Base-by-base conservation (phyloP, 2,329 filamentous ascomycete genomes). In the Colletotrichum sp. region DNA sequence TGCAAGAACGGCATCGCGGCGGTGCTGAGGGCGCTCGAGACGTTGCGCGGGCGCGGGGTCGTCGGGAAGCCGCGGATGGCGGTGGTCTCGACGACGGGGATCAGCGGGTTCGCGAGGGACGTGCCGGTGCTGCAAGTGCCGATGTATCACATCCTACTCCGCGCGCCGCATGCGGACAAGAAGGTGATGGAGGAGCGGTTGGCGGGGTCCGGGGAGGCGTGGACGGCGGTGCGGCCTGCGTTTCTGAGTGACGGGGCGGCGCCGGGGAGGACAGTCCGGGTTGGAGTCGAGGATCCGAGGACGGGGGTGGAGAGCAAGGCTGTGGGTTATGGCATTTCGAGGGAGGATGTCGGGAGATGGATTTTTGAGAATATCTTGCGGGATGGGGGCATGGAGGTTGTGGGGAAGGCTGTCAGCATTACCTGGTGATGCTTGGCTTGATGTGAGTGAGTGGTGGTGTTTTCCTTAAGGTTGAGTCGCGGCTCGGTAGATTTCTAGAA, bases 331-430 rank as follows among this genome's bases (percentile, higher is more conserved):
- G 84, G 82, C 2, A 88, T 90, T 62, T 85, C 83, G 9, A 79
- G 87, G 43, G 86, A 87, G 74, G 88, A 90, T 74, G 83, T 86
- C 4, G 88, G 89, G 1, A 81, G 78, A 71, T 90, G 88, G 86
- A 81, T 89, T 10, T 87, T 84, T 28, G 80, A 87, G 64, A 84
- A 86, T 18, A 56, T 86, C 30, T 52, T 88, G 5, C 12, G 79
- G 32, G 71, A 73, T 16, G 78, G 70, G 30, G 76, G 77, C 2
- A 56, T 59, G 4, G 79, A 75, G 43, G 87, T 84, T 56, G 16
- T 78, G 21, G 78, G 81, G 26, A 88, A 86, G 81, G 82, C 84
- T 69, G 82, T 79, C 0, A 81, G 79, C 2, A 78, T 87, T 32
- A 86, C 85, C 1, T 86, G 84, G 72, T 85, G 16, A 38, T 34